Base-by-base conservation (phyloP, 169 alveolate species). In the Perkinsus marinus region DNA sequence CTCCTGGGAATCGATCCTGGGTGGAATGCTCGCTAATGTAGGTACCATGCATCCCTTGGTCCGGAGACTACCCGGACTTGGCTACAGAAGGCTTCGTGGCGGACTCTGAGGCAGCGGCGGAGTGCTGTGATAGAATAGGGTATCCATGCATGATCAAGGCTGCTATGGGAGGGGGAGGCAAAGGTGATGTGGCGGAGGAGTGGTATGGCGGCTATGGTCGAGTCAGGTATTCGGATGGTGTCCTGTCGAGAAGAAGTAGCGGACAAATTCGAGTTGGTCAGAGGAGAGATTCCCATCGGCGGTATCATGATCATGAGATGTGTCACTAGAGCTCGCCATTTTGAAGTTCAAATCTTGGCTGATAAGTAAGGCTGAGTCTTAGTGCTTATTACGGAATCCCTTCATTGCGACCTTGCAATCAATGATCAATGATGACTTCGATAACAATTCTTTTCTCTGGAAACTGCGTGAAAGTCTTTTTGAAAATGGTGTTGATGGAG, bases 81-180 rank as follows among this genome's bases (percentile, higher is more conserved):
- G 39, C 91, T 36, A 36, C 39, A 5, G 90, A 36, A 36, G 90
- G 90, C 39, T 79, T 36, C 90, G 90, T 79, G 22, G 90, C 46
- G 0, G 46, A 94, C n/a, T 93, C 93, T 47, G 97, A 95, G 89
- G 98, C 95, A 46, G 96, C 97, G 92, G 94, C 93, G 39, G 95
- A 93, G 69, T 96, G 95, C 39, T 96, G 98, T 39, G 94, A 95
- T 37, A 92, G 97, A 79, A 97, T 98, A 47, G 99, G 99, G n/a
- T 98, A 95, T 92, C 99, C 99, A 22, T 96, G 97, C 91, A 97
- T 98, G 99, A 96, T 98, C 68, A 98, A 98, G 92, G 99, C 99
- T 43, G 95, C 98, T 16, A 98, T 97, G 93, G 99, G 99, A 26
- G 99, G 99, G 30, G 99, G 99, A 57, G 99, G 99, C 22, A 98